Conservation (phyloP, 139 green algal genomes). For the Chlamydomonas schloesseri region DNA sequence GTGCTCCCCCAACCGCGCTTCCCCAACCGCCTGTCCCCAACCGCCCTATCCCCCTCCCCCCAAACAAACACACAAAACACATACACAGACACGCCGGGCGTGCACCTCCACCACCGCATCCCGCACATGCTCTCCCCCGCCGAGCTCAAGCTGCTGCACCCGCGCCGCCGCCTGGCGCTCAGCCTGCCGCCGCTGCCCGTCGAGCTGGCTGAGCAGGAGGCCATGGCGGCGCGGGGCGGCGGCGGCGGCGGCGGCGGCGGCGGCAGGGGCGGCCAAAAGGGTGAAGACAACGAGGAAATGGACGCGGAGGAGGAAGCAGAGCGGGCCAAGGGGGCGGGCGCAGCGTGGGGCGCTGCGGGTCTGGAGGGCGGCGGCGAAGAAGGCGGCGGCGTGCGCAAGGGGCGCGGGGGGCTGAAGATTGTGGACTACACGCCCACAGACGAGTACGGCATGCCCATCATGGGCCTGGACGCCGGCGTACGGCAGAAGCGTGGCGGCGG, state of each 20-base stretch:
- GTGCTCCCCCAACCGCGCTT: too few species aligned
- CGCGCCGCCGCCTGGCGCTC: constrained; percentile 66
- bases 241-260: background rate
- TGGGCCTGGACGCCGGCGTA: background rate
- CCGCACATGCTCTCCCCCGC: constrained; percentile 85
- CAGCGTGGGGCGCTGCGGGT: background rate
- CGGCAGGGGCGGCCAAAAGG: too few species aligned
- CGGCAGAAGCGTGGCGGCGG: background rate
- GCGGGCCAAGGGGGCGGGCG: background rate
- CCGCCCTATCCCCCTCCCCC: background rate
- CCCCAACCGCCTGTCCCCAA: too few species aligned
- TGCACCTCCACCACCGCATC: constrained; percentile 95
- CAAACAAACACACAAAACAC: background rate
- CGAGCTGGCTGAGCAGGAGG: constrained; percentile 31
- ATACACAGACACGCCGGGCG: constrained; percentile 90
- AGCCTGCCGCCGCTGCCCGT: constrained; percentile 68
- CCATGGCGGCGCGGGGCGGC: background rate
- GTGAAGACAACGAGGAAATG: too few species aligned
- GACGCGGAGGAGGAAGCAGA: background rate
- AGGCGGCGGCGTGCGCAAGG: background rate
- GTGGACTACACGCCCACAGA: constrained; percentile 2
- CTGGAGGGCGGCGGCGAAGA: background rate
- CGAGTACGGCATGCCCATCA: constrained; percentile 31
- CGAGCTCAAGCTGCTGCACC: constrained; percentile 86
- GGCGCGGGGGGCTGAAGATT: constrained; percentile 23